Evolutionary conservation across 805 yeast genomes (phyloP).

Genomic region (Clavispora asparagi): DNA sequence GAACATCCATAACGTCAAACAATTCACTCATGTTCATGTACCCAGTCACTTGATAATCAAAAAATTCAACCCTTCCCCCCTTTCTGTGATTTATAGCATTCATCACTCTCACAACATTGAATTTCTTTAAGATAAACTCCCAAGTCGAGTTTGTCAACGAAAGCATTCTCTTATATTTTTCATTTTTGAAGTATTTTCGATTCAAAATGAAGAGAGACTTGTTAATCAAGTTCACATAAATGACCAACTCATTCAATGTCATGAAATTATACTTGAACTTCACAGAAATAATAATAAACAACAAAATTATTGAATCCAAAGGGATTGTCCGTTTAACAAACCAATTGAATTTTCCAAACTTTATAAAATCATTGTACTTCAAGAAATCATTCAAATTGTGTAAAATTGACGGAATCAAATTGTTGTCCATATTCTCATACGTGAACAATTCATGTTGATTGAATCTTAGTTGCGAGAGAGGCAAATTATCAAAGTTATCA

Average conservation of each 20-base stretch:
- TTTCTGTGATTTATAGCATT: constrained; percentile 20
- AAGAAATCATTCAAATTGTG: constrained; percentile 54
- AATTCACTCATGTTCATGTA: constrained; percentile 36
- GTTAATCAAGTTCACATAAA: constrained; percentile 37
- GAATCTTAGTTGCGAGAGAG: constrained; percentile 32
- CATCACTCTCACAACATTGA: constrained; percentile 25
- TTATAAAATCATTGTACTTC: constrained; percentile 46
- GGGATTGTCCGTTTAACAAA: constrained; percentile 58
- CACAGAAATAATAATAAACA: constrained; percentile 48
- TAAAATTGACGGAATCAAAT: constrained; percentile 50
- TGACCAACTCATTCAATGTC: constrained; percentile 30
- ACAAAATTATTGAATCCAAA: constrained; percentile 49
- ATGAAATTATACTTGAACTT: constrained; percentile 44
- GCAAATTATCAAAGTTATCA: constrained; percentile 30
- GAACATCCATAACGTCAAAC: constrained; percentile 39
- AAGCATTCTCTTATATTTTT: constrained; percentile 41
- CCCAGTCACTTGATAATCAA: constrained; percentile 38
- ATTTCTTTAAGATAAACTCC: constrained; percentile 38
- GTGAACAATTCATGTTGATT: constrained; percentile 37
- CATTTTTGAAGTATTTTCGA: constrained; percentile 42
- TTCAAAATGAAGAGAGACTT: constrained; percentile 39
- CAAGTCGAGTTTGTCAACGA: constrained; percentile 38
- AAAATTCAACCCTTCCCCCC: constrained; percentile 24
- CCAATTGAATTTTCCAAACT: constrained; percentile 55
- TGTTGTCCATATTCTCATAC: constrained; percentile 48